Conservation (phyloP, 148 eudicot genomes). For the Chenopodium quinoa region DNA sequence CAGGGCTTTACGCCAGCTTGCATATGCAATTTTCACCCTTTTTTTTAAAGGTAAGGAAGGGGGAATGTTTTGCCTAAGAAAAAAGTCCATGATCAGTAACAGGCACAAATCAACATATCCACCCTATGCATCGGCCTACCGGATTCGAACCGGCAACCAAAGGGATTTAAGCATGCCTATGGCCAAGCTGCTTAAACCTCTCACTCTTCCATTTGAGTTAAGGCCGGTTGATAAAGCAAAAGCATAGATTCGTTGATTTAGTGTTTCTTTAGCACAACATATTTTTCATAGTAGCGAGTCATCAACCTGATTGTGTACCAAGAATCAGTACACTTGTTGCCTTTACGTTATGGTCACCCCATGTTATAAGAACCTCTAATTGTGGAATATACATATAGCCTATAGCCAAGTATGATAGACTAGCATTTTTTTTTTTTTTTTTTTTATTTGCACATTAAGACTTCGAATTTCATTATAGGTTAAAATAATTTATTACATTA, state of each 20-base stretch:
- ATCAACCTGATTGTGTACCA: background rate
- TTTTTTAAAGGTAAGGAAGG: background rate
- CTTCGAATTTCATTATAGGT: too few relatives aligned
- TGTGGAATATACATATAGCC: too few relatives aligned
- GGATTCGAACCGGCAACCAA: conserved; percentile 63
- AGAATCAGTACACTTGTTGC: background rate
- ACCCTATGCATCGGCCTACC: conserved; percentile 39
- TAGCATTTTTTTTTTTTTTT: too few relatives aligned
- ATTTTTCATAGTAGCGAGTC: background rate
- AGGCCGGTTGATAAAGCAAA: conserved; percentile 34
- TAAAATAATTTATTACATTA: too few relatives aligned
- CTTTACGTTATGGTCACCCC: background rate
- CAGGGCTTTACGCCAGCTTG: too few relatives aligned
- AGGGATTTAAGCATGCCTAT: conserved; percentile 31
- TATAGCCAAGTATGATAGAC: too few relatives aligned
- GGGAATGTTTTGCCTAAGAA: background rate
- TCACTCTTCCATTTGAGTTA: conserved; percentile 62
- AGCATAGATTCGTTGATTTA: background rate
- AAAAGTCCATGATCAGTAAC: background rate
- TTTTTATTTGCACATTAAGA: too few relatives aligned
- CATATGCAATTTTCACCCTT: too few relatives aligned
- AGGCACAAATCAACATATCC: background rate
- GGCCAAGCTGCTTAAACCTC: conserved; percentile 32
- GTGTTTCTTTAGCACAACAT: background rate
- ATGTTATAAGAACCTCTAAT: background rate